phyloP scores from a whole-genome alignment of 768 basidiomycete species.

The Tricholoma sp. region DNA sequence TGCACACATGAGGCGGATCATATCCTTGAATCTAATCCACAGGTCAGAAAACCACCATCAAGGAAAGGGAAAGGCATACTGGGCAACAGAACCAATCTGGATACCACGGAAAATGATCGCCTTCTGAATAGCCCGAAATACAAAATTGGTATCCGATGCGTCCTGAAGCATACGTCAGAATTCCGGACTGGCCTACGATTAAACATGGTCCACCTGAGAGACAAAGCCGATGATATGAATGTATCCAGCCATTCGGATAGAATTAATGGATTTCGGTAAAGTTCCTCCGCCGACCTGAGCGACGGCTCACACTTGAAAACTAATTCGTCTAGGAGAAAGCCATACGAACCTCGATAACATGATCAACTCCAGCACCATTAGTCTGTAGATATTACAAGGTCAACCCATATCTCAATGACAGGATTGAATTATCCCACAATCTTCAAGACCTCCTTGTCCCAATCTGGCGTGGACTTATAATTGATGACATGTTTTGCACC shows the following conservation, averaged over 20 bases:
- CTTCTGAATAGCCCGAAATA: conserved; percentile 29
- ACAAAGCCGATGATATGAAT: conserved; percentile 50
- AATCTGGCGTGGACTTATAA: conserved; percentile 52
- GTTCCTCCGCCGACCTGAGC: conserved; percentile 55
- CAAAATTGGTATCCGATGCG: conserved; percentile 23
- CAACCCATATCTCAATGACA: conserved; percentile 14
- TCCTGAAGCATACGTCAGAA: conserved; percentile 5
- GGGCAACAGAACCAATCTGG: conserved; percentile 52
- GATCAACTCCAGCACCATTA: conserved; percentile 32
- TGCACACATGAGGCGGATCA: conserved; percentile 44
- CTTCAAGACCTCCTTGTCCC: conserved; percentile 47
- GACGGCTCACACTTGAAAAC: conserved; percentile 14
- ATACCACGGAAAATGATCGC: conserved; percentile 44
- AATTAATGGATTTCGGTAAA: conserved; percentile 36
- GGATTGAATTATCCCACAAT: conserved; percentile 28
- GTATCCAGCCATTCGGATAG: conserved; percentile 36
- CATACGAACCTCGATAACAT: conserved; percentile 29
- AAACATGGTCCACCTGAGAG: conserved; percentile 27
- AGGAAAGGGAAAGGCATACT: conserved; percentile 29
- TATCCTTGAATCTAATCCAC: conserved; percentile 40
- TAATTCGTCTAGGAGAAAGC: conserved; percentile 1
- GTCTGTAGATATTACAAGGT: conserved; percentile 24
- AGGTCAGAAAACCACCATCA: not conserved
- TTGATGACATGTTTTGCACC: conserved; percentile 57
- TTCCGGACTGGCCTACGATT: not conserved